Evolutionary conservation across 2,329 filamentous ascomycete genomes (phyloP), one percentile per base, ranked within the genome.

Genomic region (Ambrosiella xylebori): DNA sequence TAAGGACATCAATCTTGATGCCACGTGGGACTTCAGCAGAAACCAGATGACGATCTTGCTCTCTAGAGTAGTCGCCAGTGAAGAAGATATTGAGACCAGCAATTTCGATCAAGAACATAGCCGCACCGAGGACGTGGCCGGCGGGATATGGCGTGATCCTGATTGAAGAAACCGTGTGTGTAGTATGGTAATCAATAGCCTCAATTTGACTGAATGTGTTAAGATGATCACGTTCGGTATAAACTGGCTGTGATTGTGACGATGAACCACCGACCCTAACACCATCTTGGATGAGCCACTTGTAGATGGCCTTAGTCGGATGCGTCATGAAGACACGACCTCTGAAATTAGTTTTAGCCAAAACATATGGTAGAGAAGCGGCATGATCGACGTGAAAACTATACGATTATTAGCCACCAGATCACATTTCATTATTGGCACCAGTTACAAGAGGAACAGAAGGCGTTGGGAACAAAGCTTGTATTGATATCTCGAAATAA

Each of bases 301-400:
- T 97, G 79, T 98, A 98, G 68, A 98, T 98, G 65, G 93, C 93
- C 71, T 98, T 97, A 52, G 93, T 98, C 1, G 93, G 89, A 74
- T 98, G 93, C 56, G 93, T 98, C 91, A 97, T 98, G 74, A 96
- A 97, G 61, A 97, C 91, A 19, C 90, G 83, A 54, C 93, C 93
- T 63, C 86, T 85, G 75, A 98, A 98, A 70, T 96, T 96, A 41
- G 93, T 97, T 74, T 98, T 98, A 63, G 91, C 87, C 63, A 98
- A 79, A 61, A 98, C 93, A 69, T 97, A 98, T 50, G 93, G 93
- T 52, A 98, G 75, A n/a, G 91, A 95, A 13, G 91, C 91, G n/a
- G 93, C 93, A 74, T 98, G 93, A 68, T 98, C 93, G 68, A 97
- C 79, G 70, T 98, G 93, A 68, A 98, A 98, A 85, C 91, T 96